These are phyloP conservation scores for Tagetes erecta DNA, from an alignment of 129 eudicot genomes.

Conservation along the genomic window DNA sequence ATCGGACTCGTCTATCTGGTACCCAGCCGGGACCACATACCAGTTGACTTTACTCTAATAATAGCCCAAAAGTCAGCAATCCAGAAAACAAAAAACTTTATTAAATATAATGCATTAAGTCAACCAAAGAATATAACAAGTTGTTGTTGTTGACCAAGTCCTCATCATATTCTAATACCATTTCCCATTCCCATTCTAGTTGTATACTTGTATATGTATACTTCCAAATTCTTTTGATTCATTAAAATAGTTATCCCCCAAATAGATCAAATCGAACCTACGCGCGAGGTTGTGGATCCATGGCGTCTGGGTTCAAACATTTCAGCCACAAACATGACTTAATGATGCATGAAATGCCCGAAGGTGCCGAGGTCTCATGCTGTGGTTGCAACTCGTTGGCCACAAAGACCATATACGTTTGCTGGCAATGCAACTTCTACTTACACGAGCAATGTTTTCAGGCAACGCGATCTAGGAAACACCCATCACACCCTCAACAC, in stretches of 20 bases:
- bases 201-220: conserved; percentile 7
- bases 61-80: conserved; percentile 29
- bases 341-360: conserved; percentile 46
- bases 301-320: conserved; percentile 63
- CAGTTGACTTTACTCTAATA: conserved; percentile 19
- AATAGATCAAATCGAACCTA: background rate
- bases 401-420: conserved; percentile 28
- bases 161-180: background rate
- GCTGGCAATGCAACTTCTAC: conserved; percentile 37
- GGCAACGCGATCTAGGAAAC: conserved; percentile 36
- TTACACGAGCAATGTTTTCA: conserved; percentile 40
- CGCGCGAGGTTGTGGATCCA: conserved; percentile 1
- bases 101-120: conserved; percentile 6
- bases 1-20: too few relatives aligned
- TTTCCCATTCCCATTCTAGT: conserved; percentile 7
- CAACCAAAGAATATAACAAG: conserved; percentile 25
- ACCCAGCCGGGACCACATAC: background rate
- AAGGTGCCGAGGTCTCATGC: conserved; percentile 51
- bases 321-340: conserved; percentile 72
- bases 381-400: conserved; percentile 45
- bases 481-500: conserved; percentile 42
- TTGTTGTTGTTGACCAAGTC: conserved; percentile 24
- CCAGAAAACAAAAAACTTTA: conserved; percentile 24
- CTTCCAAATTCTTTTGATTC: background rate
- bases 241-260: background rate